A percentile compares a stretch with the other conserved stretches of the same genome.
Evolutionary conservation across 495 filamentous ascomycete species (phyloP).

Genomic region (Hypoxylon lienhwacheense): DNA sequence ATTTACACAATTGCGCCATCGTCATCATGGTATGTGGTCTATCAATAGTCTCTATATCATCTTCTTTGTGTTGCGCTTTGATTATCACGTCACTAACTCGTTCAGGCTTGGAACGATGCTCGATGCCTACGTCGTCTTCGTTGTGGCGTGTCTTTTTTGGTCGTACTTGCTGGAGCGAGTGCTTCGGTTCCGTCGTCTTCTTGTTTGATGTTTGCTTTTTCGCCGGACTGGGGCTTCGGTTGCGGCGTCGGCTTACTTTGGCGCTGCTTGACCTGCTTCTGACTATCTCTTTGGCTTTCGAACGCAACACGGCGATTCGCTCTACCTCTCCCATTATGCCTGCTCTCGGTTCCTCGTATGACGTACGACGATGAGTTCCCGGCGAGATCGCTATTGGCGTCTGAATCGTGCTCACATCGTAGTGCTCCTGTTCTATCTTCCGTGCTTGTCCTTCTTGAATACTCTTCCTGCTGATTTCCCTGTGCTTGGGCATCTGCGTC

Average conservation of each 20-base stretch:
- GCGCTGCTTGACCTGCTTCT: constrained; percentile 16
- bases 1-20: constrained; percentile 13
- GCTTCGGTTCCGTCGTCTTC: constrained; percentile 18
- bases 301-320: constrained; percentile 27
- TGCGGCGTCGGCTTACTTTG: constrained; percentile 9
- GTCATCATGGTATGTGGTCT: neutral
- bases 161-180: constrained; percentile 16
- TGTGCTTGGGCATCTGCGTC: neutral
- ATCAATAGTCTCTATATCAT: neutral
- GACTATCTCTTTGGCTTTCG: constrained; percentile 22
- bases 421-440: constrained; percentile 3
- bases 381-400: neutral
- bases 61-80: constrained; percentile 5
- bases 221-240: constrained; percentile 21
- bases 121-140: constrained; percentile 26
- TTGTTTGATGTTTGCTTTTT: constrained; percentile 2
- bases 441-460: neutral
- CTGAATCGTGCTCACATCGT: neutral
- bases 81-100: neutral
- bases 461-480: constrained; percentile 4
- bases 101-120: constrained; percentile 22
- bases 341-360: constrained; percentile 11
- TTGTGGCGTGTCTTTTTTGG: constrained; percentile 16
- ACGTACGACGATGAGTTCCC: constrained; percentile 7
- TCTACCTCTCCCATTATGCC: constrained; percentile 24